A percentile compares a stretch with the other conserved stretches of the same genome.
These are phyloP conservation scores for Melanogaster broomeanus DNA, from an alignment of 768 basidiomycete species.

Conservation along the genomic window DNA sequence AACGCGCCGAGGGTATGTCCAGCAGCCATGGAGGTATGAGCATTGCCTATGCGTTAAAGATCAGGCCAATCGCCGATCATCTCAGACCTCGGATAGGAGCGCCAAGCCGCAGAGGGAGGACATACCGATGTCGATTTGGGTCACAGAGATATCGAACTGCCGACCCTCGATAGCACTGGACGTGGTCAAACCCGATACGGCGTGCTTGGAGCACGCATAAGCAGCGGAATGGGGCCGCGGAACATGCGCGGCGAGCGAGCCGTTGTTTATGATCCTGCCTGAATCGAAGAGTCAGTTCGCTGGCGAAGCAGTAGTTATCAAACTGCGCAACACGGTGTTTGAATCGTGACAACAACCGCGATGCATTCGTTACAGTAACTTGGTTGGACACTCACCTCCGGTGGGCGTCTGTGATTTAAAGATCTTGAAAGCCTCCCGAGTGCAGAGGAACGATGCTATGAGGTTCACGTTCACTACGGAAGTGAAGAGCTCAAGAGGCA, in stretches of 20 bases:
- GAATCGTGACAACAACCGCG: neutral
- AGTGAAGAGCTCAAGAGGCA: slow-evolving; percentile 61
- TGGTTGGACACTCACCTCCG: slow-evolving; percentile 53
- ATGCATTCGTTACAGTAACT: neutral
- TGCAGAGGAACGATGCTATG: slow-evolving; percentile 72
- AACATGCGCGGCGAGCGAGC: slow-evolving; percentile 70
- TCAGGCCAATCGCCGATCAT: neutral
- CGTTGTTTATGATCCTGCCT: slow-evolving; percentile 87
- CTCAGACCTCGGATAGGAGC: neutral
- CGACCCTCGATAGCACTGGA: slow-evolving; percentile 78
- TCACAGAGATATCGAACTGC: slow-evolving; percentile 68
- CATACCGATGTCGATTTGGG: slow-evolving; percentile 81
- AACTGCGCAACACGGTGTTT: neutral
- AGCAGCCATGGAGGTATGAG: slow-evolving; percentile 59
- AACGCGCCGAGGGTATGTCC: slow-evolving; percentile 50
- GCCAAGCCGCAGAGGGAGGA: neutral
- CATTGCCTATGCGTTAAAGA: slow-evolving; percentile 54
- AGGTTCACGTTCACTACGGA: slow-evolving; percentile 73
- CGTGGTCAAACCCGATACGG: slow-evolving; percentile 75
- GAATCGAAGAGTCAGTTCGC: neutral
- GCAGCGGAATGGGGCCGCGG: slow-evolving; percentile 65
- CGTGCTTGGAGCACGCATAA: slow-evolving; percentile 83
- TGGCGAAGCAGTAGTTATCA: neutral
- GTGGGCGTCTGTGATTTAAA: slow-evolving; percentile 75
- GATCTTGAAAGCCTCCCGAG: slow-evolving; percentile 67